phyloP scores from a whole-genome alignment of 2,329 filamentous ascomycete genomes.

The Diaporthe aspalathi region DNA sequence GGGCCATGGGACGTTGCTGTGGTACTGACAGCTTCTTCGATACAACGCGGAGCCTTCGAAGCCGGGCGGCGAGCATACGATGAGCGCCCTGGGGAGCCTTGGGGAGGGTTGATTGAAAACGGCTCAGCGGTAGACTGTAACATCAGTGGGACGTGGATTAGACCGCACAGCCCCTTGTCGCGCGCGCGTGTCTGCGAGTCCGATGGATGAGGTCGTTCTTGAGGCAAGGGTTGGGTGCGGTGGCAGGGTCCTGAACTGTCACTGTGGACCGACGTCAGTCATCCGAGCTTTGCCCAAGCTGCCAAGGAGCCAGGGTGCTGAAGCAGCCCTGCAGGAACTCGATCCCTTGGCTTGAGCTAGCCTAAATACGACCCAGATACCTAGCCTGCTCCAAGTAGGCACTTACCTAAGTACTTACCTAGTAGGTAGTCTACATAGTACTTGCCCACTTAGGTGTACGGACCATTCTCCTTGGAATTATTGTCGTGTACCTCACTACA shows the following conservation, averaged over 20 bases:
- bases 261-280: constrained; percentile 1
- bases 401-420: too few relatives aligned
- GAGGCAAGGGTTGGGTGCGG: not conserved
- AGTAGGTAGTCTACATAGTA: too few relatives aligned
- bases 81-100: not conserved
- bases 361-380: too few relatives aligned
- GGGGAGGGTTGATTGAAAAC: too few relatives aligned
- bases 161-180: not conserved
- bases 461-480: too few relatives aligned
- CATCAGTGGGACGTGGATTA: not conserved
- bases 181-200: not conserved
- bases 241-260: constrained; percentile 21
- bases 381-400: too few relatives aligned
- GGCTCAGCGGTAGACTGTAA: not conserved
- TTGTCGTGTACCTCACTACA: not conserved
- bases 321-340: constrained; percentile 5
- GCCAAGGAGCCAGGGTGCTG: not conserved
- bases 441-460: too few relatives aligned
- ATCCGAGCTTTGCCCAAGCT: not conserved
- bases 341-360: not conserved
- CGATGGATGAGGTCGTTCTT: constrained; percentile 30
- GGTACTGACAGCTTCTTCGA: constrained; percentile 4
- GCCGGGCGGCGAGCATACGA: constrained; percentile 28
- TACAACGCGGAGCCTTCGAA: constrained; percentile 26
- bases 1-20: constrained; percentile 31